Percentiles rank a stretch among this genome's conserved stretches.
phyloP scores from a whole-genome alignment of 1,284 basidiomycete genomes.

The Polyporus tsugae region DNA sequence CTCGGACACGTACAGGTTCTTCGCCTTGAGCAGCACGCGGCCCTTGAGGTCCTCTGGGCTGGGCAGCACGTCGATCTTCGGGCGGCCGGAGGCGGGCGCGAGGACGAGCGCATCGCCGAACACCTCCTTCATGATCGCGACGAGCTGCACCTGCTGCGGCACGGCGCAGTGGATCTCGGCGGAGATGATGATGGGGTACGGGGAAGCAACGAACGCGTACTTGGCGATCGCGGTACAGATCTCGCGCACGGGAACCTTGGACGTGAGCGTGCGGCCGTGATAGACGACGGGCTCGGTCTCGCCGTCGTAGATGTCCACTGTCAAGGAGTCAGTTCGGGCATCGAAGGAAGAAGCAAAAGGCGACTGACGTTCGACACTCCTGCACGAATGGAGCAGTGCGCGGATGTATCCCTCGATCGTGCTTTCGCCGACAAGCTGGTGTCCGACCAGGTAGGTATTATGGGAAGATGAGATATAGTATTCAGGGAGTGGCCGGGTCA shows the following conservation, averaged over 20 bases:
- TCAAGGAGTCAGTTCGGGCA: constrained; percentile 10
- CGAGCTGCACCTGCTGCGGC: constrained; percentile 86
- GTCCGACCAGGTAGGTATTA: constrained; percentile 96
- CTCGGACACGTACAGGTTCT: constrained; percentile 61
- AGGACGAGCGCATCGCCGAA: constrained; percentile 83
- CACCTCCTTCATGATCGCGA: constrained; percentile 77
- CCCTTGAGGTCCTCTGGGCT: constrained; percentile 89
- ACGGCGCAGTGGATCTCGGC: constrained; percentile 92
- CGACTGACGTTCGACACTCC: constrained; percentile 90
- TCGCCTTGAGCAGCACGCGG: constrained; percentile 87
- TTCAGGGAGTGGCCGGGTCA: constrained; percentile 86
- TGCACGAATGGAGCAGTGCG: constrained; percentile 89
- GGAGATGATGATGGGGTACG: constrained; percentile 95
- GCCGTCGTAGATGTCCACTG: constrained; percentile 96
- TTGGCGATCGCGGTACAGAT: constrained; percentile 89
- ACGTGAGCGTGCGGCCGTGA: constrained; percentile 93
- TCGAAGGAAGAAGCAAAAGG: background rate
- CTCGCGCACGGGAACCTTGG: constrained; percentile 85
- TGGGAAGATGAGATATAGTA: constrained; percentile 96
- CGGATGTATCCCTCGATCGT: constrained; percentile 97
- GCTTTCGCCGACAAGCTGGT: constrained; percentile 93
- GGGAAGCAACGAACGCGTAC: constrained; percentile 94
- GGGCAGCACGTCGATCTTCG: constrained; percentile 68
- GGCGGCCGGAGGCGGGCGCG: constrained; percentile 60
- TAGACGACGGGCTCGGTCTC: constrained; percentile 85